Percentiles rank a stretch among this genome's conserved stretches.
Conservation (phyloP, 1,139 yeast species). For the Kodamaea anthophila region DNA sequence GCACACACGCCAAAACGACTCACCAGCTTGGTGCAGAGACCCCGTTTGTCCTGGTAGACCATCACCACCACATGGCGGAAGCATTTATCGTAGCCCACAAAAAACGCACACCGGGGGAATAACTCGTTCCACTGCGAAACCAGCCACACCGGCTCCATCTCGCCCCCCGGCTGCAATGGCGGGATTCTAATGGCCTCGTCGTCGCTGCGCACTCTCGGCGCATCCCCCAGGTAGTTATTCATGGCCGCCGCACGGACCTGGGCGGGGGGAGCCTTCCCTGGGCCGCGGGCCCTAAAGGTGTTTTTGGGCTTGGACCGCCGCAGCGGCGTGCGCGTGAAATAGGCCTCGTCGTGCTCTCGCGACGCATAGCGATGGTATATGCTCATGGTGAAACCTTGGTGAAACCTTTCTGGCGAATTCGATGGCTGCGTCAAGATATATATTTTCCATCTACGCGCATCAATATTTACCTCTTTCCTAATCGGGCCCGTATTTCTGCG, state of each 20-base stretch:
- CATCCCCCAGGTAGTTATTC: too few species aligned
- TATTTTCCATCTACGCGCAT: constrained; percentile 1
- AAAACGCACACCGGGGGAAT: constrained; percentile 50
- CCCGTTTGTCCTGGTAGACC: constrained; percentile 47
- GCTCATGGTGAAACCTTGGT: constrained; percentile 13
- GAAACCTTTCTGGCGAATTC: constrained; percentile 1
- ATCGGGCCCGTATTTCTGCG: constrained; percentile 3
- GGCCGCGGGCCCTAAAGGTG: too few species aligned
- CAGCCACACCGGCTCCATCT: constrained; percentile 4
- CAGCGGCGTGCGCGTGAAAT: constrained; percentile 10
- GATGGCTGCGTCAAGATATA: too few species aligned
- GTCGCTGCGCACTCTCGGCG: too few species aligned
- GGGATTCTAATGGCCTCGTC: too few species aligned
- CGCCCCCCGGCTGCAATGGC: too few species aligned
- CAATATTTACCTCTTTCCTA: constrained; percentile 5
- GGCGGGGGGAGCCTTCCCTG: too few species aligned
- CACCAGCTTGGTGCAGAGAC: constrained; percentile 55
- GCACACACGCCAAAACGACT: constrained; percentile 67
- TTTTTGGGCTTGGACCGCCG: constrained; percentile 4
- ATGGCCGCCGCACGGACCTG: too few species aligned
- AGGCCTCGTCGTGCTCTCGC: constrained; percentile 29
- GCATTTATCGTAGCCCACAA: constrained; percentile 46
- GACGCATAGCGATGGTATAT: constrained; percentile 36
- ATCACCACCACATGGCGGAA: constrained; percentile 50
- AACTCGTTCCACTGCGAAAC: constrained; percentile 14